Base-by-base conservation (phyloP, 2,329 filamentous ascomycete species). In the Epichloe uncinata region DNA sequence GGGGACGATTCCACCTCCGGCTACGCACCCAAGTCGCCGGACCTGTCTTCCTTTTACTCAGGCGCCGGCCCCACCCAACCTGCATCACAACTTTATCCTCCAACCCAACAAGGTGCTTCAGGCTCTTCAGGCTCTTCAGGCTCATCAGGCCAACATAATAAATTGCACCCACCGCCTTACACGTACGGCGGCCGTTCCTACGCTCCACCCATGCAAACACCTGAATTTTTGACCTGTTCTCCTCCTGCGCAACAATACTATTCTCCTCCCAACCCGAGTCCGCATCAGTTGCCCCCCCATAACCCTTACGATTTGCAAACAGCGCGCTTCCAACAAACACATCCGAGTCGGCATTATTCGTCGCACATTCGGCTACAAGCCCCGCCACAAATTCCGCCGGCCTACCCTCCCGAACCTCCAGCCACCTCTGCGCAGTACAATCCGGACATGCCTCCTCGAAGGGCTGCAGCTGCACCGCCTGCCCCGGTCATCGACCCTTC, bases 21-120 rank as follows among this genome's bases (percentile, higher is more conserved):
- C 53, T 79, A 79, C 66, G 75, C 73, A 56, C 77, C 77, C 56
- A 76, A 73, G 63, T 79, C 75, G 58, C 77, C 77, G 60, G 75
- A 79, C 67, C 71, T 79, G 56, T 78, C 75, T 53, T 77, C 73
- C 52, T 73, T 79, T 74, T 75, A 71, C 58, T 66, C 73, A 53
- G 61, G 65, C 54, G 26, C 8, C 26, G 45, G 61, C 59, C 62
- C 66, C 53, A 53, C 55, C 43, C 54, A 49, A 22, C 43, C 51
- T 50, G 47, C 54, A 49, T 57, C 54, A 33, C 55, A 55, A 48
- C 51, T 53, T 48, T 45, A 52, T 52, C 45, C 36, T 44, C 37
- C 47, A 34, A 51, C 55, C 26, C 26, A 30, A 9, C 26, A 30
- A n/a, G n/a, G n/a, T n/a, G n/a, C n/a, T n/a, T n/a, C n/a, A 26